Conservation (phyloP, 371 early-diverging fungal genomes). For the Mucor sp. region DNA sequence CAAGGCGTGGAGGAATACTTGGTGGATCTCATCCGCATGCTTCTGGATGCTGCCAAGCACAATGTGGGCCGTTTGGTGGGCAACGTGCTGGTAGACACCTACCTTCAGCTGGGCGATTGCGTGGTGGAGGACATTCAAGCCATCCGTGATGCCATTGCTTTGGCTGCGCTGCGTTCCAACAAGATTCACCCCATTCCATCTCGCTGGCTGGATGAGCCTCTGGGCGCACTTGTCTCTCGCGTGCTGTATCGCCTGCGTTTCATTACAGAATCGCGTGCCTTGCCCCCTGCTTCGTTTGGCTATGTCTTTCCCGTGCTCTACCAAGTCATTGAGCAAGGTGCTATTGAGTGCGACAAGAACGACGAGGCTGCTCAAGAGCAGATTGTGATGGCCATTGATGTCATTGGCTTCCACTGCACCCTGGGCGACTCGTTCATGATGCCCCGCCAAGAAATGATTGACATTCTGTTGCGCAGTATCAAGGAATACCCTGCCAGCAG, state of each 20-base stretch:
- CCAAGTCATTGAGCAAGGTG: conserved; percentile 70
- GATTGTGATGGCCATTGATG: conserved; percentile 73
- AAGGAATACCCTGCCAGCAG: conserved; percentile 68
- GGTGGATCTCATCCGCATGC: conserved; percentile 49
- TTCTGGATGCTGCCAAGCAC: conserved; percentile 53
- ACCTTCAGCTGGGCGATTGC: conserved; percentile 54
- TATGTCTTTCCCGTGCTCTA: conserved; percentile 82
- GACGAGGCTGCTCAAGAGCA: conserved; percentile 71
- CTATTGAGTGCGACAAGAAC: conserved; percentile 54
- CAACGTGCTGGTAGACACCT: conserved; percentile 58
- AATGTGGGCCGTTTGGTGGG: conserved; percentile 63
- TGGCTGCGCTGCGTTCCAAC: conserved; percentile 74
- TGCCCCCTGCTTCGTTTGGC: conserved; percentile 78
- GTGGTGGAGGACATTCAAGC: conserved; percentile 50
- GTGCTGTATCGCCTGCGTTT: conserved; percentile 77
- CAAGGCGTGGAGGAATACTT: conserved; percentile 46
- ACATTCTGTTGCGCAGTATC: conserved; percentile 69
- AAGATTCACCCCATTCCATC: conserved; percentile 64
- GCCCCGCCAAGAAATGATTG: conserved; percentile 79
- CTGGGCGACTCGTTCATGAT: conserved; percentile 57
- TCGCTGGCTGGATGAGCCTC: conserved; percentile 71
- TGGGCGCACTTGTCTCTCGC: conserved; percentile 67
- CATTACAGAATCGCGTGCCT: conserved; percentile 63
- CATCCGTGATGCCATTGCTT: conserved; percentile 55
- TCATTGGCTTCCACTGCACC: conserved; percentile 68